Evolutionary conservation across 768 basidiomycete species (phyloP).

Genomic region (Tulasnella sp.): DNA sequence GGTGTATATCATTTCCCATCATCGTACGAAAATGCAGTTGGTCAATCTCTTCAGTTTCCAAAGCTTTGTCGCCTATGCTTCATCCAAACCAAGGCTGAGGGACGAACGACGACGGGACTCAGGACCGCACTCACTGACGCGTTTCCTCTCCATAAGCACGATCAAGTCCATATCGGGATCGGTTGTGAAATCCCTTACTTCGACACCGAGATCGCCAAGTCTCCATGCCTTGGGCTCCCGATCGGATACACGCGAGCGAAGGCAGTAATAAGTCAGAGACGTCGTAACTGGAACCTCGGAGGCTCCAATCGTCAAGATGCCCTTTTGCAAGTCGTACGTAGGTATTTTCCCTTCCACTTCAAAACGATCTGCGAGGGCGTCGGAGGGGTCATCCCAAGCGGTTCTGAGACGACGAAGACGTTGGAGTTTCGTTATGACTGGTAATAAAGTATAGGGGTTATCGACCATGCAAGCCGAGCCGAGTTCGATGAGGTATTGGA

Average conservation of each 20-base stretch:
- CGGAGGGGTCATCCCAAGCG: background rate
- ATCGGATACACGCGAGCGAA: background rate
- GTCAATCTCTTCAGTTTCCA: background rate
- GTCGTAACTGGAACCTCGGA: background rate
- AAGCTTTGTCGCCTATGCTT: background rate
- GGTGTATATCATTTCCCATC: background rate
- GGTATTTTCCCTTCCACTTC: background rate
- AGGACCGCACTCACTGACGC: background rate
- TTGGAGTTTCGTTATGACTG: background rate
- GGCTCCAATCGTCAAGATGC: background rate
- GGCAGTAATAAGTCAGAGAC: background rate
- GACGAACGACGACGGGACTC: background rate
- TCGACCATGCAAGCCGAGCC: background rate
- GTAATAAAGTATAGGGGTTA: background rate
- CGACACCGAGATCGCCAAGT: background rate
- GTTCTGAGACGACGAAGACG: background rate
- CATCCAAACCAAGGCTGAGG: background rate
- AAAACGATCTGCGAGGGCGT: background rate
- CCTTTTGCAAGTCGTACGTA: slow-evolving; percentile 8
- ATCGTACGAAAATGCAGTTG: background rate
- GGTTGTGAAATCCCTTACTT: slow-evolving; percentile 3
- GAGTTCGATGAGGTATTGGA: background rate
- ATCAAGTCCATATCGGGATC: slow-evolving; percentile 5
- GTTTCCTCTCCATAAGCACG: background rate
- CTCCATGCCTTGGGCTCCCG: background rate